These are phyloP conservation scores for Solanum hybrid DNA, from an alignment of 305 asterid genomes.

Conservation along the genomic window DNA sequence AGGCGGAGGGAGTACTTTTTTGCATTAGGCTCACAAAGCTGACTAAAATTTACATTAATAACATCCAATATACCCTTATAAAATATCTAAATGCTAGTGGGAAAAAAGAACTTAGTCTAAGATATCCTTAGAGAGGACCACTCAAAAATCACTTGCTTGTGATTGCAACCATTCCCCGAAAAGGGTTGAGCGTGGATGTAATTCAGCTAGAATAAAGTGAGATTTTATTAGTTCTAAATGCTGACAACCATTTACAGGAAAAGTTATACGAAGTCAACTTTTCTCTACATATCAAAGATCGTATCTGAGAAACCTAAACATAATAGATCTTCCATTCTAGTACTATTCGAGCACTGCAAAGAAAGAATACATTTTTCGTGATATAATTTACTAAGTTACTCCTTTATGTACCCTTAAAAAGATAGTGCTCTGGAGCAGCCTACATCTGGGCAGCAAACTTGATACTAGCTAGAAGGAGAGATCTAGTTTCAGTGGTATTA, in stretches of 20 bases:
- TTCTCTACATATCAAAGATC: not conserved
- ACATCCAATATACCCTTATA: not conserved
- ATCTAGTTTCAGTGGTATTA: not conserved
- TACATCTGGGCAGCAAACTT: not conserved
- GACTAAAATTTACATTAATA: not conserved
- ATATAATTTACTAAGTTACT: not conserved
- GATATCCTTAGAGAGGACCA: not conserved
- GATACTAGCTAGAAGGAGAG: not conserved
- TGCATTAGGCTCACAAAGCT: not conserved
- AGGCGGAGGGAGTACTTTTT: not conserved
- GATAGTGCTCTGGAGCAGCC: not conserved
- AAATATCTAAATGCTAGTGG: not conserved
- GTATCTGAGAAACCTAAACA: not conserved
- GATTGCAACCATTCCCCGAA: not conserved
- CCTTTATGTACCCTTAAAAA: not conserved
- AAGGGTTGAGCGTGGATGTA: not conserved
- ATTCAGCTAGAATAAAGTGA: not conserved
- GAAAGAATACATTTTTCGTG: not conserved
- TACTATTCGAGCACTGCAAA: not conserved
- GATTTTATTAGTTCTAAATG: not conserved
- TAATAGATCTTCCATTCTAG: not conserved
- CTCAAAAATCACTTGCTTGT: not conserved
- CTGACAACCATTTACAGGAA: not conserved
- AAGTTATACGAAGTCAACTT: not conserved
- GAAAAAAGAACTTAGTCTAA: not conserved